phyloP scores from a whole-genome alignment of 2,329 filamentous ascomycete genomes.

The Arthrinium puccinioides region DNA sequence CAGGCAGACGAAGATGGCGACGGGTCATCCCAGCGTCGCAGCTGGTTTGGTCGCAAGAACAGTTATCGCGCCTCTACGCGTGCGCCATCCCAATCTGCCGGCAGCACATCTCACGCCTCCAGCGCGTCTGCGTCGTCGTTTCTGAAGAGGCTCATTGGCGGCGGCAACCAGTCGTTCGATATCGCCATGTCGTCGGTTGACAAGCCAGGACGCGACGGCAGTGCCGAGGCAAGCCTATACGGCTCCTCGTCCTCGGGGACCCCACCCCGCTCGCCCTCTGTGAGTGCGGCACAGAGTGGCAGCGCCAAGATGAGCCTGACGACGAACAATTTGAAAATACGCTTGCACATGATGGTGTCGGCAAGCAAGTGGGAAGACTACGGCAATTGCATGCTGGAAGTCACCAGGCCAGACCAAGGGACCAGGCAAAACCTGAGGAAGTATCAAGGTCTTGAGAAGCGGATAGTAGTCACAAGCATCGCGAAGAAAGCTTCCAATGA shows the following conservation, averaged over 20 bases:
- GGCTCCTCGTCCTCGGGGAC: slow-evolving; percentile 49
- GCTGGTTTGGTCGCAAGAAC: slow-evolving; percentile 57
- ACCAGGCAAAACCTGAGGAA: slow-evolving; percentile 51
- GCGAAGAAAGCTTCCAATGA: slow-evolving; percentile 50
- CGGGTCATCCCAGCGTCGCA: slow-evolving; percentile 37
- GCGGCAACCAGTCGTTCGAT: slow-evolving; percentile 68
- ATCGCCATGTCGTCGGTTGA: slow-evolving; percentile 72
- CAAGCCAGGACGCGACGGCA: slow-evolving; percentile 45
- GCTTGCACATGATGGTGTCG: slow-evolving; percentile 73
- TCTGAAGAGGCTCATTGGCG: slow-evolving; percentile 67
- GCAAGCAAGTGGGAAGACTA: slow-evolving; percentile 84
- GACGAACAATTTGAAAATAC: slow-evolving; percentile 75
- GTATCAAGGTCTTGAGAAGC: slow-evolving; percentile 69
- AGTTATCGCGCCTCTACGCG: slow-evolving; percentile 56
- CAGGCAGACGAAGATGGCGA: slow-evolving; percentile 33
- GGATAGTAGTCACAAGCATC: slow-evolving; percentile 70
- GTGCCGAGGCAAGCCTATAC: slow-evolving; percentile 53
- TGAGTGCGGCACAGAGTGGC: slow-evolving; percentile 45
- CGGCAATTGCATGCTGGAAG: slow-evolving; percentile 75
- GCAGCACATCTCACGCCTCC: slow-evolving; percentile 54
- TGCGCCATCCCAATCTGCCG: slow-evolving; percentile 61
- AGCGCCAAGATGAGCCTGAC: slow-evolving; percentile 47
- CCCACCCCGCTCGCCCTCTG: slow-evolving; percentile 48
- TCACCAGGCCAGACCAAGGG: slow-evolving; percentile 65
- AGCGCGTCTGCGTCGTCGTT: slow-evolving; percentile 66